phyloP scores from a whole-genome alignment of 1,284 basidiomycete species.

The Microbotryomycetes sp. region DNA sequence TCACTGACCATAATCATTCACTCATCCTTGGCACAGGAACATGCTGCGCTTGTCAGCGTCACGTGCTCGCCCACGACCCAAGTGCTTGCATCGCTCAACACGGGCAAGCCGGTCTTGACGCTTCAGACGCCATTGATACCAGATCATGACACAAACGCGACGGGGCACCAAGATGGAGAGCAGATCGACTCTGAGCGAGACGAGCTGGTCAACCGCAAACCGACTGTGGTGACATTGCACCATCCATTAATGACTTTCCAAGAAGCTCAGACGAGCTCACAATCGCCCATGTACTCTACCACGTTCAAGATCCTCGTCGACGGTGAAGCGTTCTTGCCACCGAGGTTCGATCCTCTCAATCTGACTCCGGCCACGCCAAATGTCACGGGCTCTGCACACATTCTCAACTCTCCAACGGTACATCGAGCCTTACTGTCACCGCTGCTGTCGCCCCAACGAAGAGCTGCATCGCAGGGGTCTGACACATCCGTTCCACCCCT shows the following conservation, averaged over 20 bases:
- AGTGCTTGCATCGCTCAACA: constrained; percentile 19
- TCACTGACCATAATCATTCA: no score
- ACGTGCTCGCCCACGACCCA: constrained; percentile 10
- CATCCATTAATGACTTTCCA: constrained; percentile 7
- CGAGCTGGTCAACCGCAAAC: neutral
- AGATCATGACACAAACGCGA: neutral
- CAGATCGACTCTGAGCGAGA: neutral
- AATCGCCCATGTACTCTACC: constrained; percentile 16
- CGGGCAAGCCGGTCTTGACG: constrained; percentile 12
- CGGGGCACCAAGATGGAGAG: neutral
- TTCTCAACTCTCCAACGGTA: constrained; percentile 21
- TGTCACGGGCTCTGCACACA: neutral
- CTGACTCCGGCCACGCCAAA: constrained; percentile 13
- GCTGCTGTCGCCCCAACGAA: constrained; percentile 17
- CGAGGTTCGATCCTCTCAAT: constrained; percentile 15
- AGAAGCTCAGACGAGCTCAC: neutral
- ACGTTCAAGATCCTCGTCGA: constrained; percentile 24
- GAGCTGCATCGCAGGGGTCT: constrained; percentile 7
- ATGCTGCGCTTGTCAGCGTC: constrained; percentile 14
- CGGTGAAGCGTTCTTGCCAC: constrained; percentile 8
- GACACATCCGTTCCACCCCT: constrained; percentile 17
- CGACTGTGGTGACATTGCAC: constrained; percentile 16
- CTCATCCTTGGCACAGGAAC: constrained; percentile 5
- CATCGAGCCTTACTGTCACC: constrained; percentile 19
- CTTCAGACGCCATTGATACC: constrained; percentile 12